These are phyloP conservation scores for Diaporthe batatas DNA, from an alignment of 2,329 filamentous ascomycete genomes.

Conservation along the genomic window DNA sequence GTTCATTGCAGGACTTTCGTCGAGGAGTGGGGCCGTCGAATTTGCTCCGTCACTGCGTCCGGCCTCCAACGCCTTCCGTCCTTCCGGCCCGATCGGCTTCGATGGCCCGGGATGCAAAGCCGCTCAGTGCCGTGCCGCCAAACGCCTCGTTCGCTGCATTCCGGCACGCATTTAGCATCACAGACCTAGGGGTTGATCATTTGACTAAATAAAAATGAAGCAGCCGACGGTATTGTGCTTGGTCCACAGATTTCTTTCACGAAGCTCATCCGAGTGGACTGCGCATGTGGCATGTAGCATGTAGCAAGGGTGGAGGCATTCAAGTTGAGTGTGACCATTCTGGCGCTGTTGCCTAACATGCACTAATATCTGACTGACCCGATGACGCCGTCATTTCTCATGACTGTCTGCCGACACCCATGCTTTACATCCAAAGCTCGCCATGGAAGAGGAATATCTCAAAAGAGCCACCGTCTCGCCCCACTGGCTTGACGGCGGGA, in stretches of 20 bases:
- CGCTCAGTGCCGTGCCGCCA: no score
- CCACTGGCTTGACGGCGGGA: background rate
- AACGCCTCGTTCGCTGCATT: no score
- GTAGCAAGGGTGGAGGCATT: no score
- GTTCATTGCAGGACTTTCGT: background rate
- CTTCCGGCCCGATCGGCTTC: slow-evolving; percentile 1
- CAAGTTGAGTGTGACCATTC: background rate
- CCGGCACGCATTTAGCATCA: no score
- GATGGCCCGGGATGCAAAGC: background rate
- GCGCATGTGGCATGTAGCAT: background rate
- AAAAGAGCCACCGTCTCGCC: slow-evolving; percentile 10
- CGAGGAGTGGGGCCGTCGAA: background rate
- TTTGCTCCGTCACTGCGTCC: background rate
- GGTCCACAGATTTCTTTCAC: background rate
- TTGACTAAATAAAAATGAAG: no score
- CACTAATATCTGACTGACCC: background rate
- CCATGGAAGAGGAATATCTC: slow-evolving; percentile 12
- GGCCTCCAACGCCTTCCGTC: background rate
- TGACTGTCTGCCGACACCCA: background rate
- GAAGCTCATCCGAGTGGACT: background rate
- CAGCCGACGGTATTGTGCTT: no score
- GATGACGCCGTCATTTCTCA: background rate
- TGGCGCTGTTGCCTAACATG: slow-evolving; percentile 1
- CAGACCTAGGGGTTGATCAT: no score
- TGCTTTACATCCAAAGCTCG: background rate